phyloP scores from a whole-genome alignment of 176 grass and related monocot species.

The Luzula sylvatica region DNA sequence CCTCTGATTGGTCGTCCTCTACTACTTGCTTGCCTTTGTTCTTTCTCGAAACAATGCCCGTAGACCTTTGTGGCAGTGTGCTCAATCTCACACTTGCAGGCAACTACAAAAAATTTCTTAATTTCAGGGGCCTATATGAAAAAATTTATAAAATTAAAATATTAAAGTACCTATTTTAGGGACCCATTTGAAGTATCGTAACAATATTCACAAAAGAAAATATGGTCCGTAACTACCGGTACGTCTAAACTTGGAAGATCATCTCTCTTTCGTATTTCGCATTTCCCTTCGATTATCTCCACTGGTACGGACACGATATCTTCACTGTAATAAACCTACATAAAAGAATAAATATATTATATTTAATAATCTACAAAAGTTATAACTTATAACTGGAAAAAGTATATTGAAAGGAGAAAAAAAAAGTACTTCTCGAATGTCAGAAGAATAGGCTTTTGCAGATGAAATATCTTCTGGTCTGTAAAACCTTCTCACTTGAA shows the following conservation, averaged over 20 bases:
- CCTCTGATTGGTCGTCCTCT: conserved; percentile 7
- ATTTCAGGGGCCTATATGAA: too few relatives aligned
- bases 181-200: conserved; percentile 47
- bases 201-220: conserved; percentile 61
- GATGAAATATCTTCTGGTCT: conserved; percentile 59
- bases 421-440: conserved; percentile 54
- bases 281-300: conserved; percentile 52
- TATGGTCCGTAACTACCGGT: conserved; percentile 39
- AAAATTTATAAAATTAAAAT: too few relatives aligned
- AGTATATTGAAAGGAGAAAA: not conserved
- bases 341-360: conserved; percentile 12
- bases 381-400: not conserved
- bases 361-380: not conserved
- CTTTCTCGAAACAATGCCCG: conserved; percentile 25
- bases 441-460: conserved; percentile 52
- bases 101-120: conserved; percentile 21
- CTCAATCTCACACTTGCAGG: conserved; percentile 26
- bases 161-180: conserved; percentile 42
- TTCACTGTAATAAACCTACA: conserved; percentile 66
- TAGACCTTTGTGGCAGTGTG: conserved; percentile 16
- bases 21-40: conserved; percentile 65
- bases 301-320: conserved; percentile 34
- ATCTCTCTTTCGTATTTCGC: conserved; percentile 37
- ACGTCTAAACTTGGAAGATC: conserved; percentile 35
- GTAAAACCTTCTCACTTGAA: conserved; percentile 54